Evolutionary conservation across 768 basidiomycete genomes (phyloP).

Genomic region (Xanthoconium purpureum): DNA sequence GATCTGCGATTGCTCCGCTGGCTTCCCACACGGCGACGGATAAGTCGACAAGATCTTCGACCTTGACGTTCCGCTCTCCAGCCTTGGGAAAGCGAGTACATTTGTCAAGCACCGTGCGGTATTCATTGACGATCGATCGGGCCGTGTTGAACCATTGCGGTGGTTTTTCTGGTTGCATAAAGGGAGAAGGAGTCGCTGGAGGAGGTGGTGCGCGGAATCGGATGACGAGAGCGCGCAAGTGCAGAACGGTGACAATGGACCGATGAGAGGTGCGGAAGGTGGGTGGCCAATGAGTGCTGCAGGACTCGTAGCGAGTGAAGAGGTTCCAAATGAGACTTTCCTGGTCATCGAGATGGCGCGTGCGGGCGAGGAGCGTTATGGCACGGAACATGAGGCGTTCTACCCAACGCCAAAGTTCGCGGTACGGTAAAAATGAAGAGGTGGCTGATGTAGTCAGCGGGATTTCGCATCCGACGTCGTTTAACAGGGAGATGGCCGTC

Average conservation of each 20-base stretch:
- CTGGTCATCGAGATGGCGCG: constrained; percentile 35
- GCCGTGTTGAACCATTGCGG: constrained; percentile 64
- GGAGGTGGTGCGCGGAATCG: constrained; percentile 35
- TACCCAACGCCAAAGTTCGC: constrained; percentile 85
- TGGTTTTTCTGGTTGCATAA: constrained; percentile 28
- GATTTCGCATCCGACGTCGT: constrained; percentile 46
- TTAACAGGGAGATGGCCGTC: constrained; percentile 52
- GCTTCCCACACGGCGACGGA: constrained; percentile 82
- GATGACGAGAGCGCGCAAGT: constrained; percentile 69
- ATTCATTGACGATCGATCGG: constrained; percentile 66
- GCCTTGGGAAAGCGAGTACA: constrained; percentile 79
- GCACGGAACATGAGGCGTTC: constrained; percentile 84
- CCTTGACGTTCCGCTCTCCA: constrained; percentile 71
- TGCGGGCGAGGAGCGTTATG: constrained; percentile 58
- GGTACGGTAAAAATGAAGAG: constrained; percentile 58
- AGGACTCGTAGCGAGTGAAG: constrained; percentile 57
- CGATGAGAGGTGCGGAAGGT: constrained; percentile 77
- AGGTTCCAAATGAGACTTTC: constrained; percentile 56
- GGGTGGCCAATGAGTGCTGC: constrained; percentile 71
- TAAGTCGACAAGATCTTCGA: constrained; percentile 81
- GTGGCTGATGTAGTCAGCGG: constrained; percentile 27
- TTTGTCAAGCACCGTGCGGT: constrained; percentile 61
- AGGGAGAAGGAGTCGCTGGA: constrained; percentile 11
- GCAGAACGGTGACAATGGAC: constrained; percentile 62
- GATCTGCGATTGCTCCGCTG: constrained; percentile 57